A percentile compares a stretch with the other conserved stretches of the same genome.
phyloP scores from a whole-genome alignment of 768 basidiomycete species.

The Solioccasus polychromus region DNA sequence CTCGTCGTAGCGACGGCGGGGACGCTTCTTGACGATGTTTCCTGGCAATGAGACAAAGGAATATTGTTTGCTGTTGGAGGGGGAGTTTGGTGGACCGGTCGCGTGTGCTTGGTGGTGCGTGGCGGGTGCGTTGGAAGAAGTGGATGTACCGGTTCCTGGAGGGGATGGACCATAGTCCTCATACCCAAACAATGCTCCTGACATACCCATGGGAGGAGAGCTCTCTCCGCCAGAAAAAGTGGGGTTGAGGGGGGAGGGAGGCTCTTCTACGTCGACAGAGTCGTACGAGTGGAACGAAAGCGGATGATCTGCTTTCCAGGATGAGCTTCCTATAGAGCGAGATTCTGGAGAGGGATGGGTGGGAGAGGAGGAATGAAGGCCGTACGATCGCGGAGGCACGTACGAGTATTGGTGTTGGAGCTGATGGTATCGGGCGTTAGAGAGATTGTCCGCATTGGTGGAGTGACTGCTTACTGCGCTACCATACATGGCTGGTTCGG shows the following conservation, averaged over 20 bases:
- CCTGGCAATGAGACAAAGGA: constrained; percentile 81
- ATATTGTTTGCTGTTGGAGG: constrained; percentile 64
- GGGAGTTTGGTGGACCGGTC: constrained; percentile 26
- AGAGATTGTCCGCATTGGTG: constrained; percentile 31
- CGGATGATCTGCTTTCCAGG: constrained; percentile 31
- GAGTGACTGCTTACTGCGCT: constrained; percentile 39
- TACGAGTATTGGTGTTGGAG: constrained; percentile 40
- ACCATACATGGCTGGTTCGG: constrained; percentile 55
- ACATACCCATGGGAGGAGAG: constrained; percentile 32
- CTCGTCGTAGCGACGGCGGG: constrained; percentile 88
- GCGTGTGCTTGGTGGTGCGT: constrained; percentile 20
- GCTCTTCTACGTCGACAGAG: constrained; percentile 41
- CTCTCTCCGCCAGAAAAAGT: constrained; percentile 46
- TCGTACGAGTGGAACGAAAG: constrained; percentile 34
- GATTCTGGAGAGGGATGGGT: constrained; percentile 45
- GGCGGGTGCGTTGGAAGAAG: constrained; percentile 45
- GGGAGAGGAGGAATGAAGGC: constrained; percentile 39
- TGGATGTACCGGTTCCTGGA: constrained; percentile 59
- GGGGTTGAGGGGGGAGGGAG: constrained; percentile 54
- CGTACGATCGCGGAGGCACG: constrained; percentile 33
- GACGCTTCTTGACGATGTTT: constrained; percentile 78
- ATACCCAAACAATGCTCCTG: constrained; percentile 39
- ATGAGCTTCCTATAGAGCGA: constrained; percentile 39
- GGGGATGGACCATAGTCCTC: constrained; percentile 60
- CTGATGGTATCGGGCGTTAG: constrained; percentile 38